Conservation (phyloP, 805 yeast genomes). For the Maudiozyma bulderi region DNA sequence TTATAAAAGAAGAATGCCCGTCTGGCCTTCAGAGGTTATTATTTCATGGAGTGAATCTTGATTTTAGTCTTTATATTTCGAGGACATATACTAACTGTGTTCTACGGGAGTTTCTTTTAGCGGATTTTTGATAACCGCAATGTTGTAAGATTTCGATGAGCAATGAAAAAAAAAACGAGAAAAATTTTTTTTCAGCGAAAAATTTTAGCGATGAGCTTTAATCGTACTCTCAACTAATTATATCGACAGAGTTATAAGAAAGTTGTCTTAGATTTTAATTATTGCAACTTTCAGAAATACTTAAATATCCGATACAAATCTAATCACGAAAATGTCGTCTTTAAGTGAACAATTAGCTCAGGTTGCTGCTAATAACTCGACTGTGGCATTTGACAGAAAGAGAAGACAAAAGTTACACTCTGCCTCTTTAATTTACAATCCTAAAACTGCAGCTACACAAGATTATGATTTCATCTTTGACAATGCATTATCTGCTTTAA, state of each 20-base stretch:
- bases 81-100: too few relatives aligned
- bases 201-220: conserved; percentile 1
- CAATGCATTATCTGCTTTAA: conserved; percentile 65
- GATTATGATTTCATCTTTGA: conserved; percentile 77
- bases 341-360: conserved; percentile 76
- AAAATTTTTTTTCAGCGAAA: neutral
- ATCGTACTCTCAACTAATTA: neutral
- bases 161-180: neutral
- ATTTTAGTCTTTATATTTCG: too few relatives aligned
- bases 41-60: too few relatives aligned
- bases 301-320: too few relatives aligned
- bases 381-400: conserved; percentile 79
- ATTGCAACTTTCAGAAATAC: too few relatives aligned
- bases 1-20: too few relatives aligned
- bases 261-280: too few relatives aligned
- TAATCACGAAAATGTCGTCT: conserved; percentile 36
- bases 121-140: neutral
- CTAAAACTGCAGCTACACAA: conserved; percentile 86
- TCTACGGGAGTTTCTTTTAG: too few relatives aligned
- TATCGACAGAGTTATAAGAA: too few relatives aligned
- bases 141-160: neutral
- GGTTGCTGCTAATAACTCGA: conserved; percentile 52
- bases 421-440: conserved; percentile 76
- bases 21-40: too few relatives aligned
- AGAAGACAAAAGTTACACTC: conserved; percentile 79